Conservation (phyloP, 768 basidiomycete genomes). For the Gloeopeniophorella convolvens region DNA sequence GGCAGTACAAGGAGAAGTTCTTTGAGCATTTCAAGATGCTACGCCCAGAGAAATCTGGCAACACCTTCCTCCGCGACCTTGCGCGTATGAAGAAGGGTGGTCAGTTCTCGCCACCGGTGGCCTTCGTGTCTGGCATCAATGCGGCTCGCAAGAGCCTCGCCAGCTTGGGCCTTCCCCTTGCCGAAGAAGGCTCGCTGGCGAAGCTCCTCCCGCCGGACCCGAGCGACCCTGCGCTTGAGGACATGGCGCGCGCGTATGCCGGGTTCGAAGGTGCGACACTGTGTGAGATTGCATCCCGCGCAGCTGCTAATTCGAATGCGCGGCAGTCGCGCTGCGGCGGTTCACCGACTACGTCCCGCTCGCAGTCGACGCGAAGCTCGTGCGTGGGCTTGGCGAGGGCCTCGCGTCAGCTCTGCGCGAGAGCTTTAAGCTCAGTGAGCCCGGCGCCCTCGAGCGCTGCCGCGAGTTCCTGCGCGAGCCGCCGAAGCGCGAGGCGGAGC, state of each 20-base stretch:
- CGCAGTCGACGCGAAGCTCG: constrained; percentile 14
- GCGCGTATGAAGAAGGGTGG: not conserved
- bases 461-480: constrained; percentile 1
- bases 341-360: constrained; percentile 17
- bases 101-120: not conserved
- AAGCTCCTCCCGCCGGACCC: constrained; percentile 2
- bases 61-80: not conserved
- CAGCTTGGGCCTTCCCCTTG: not conserved
- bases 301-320: not conserved
- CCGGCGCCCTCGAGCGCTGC: constrained; percentile 6
- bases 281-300: not conserved
- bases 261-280: constrained; percentile 16
- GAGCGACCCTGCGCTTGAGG: constrained; percentile 3
- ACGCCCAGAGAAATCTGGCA: not conserved
- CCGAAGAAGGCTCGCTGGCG: not conserved
- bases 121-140: not conserved
- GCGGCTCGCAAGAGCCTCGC: not conserved
- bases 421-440: constrained; percentile 5
- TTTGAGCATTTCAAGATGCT: constrained; percentile 12
- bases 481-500: not conserved
- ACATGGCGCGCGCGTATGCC: constrained; percentile 16
- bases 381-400: constrained; percentile 2
- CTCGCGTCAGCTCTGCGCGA: not conserved
- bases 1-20: constrained; percentile 12
- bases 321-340: constrained; percentile 7